Conservation (phyloP, 1,284 basidiomycete species). For the Malassezia sp. region DNA sequence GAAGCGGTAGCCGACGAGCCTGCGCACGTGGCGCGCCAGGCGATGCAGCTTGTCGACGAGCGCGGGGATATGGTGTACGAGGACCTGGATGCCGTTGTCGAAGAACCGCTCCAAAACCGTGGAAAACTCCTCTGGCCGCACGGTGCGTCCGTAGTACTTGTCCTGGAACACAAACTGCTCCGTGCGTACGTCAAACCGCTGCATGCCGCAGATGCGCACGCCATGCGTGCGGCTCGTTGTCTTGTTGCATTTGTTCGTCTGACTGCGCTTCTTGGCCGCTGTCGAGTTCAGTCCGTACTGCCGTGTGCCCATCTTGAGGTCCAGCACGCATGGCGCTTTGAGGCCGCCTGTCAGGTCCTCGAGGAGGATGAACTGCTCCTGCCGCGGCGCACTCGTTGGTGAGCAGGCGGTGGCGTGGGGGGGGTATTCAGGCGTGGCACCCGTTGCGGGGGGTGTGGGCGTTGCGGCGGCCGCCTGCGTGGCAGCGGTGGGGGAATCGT, state of each 20-base stretch:
- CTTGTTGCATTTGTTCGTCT: slow-evolving; percentile 92
- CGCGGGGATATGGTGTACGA: slow-evolving; percentile 82
- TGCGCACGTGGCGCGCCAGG: slow-evolving; percentile 78
- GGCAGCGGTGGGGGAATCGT: not conserved
- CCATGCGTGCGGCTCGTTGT: slow-evolving; percentile 85
- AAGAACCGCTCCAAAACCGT: slow-evolving; percentile 72
- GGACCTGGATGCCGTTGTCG: slow-evolving; percentile 66
- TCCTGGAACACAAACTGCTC: slow-evolving; percentile 81
- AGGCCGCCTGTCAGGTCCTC: slow-evolving; percentile 93
- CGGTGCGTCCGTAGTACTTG: slow-evolving; percentile 89
- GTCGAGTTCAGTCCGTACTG: slow-evolving; percentile 96
- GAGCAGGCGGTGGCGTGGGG: no score
- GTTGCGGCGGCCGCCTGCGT: no score
- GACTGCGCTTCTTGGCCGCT: slow-evolving; percentile 83
- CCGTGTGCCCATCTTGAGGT: slow-evolving; percentile 96
- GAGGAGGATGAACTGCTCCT: slow-evolving; percentile 97
- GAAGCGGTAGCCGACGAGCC: slow-evolving; percentile 83
- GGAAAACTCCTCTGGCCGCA: slow-evolving; percentile 73
- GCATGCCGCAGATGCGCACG: slow-evolving; percentile 94
- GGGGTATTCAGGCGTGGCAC: no score
- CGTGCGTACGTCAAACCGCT: slow-evolving; percentile 54
- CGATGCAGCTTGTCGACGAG: slow-evolving; percentile 83
- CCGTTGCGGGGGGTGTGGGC: no score
- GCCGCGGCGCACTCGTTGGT: no score
- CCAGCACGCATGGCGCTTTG: slow-evolving; percentile 86